A percentile compares a stretch with the other conserved stretches of the same genome.
These are phyloP conservation scores for Aspergillus tubingensis DNA, from an alignment of 2,329 filamentous ascomycete genomes.

Conservation along the genomic window DNA sequence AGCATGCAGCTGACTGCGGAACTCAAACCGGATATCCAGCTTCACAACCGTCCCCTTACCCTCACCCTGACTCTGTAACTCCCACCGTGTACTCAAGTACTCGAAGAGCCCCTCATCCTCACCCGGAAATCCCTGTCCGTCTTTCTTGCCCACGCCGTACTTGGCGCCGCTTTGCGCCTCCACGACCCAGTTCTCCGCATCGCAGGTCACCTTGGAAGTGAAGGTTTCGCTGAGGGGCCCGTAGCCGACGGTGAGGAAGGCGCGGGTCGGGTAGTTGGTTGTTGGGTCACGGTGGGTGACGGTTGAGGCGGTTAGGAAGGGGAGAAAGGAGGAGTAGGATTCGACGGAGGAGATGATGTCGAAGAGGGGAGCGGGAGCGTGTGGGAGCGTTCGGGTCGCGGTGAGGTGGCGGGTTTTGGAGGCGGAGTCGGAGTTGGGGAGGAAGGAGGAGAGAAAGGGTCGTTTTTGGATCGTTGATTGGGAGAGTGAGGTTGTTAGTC, in stretches of 20 bases:
- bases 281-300: slow-evolving; percentile 71
- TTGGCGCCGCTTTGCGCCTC: slow-evolving; percentile 64
- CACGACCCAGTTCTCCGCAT: slow-evolving; percentile 66
- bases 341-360: slow-evolving; percentile 84
- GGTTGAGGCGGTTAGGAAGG: slow-evolving; percentile 76
- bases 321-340: slow-evolving; percentile 83
- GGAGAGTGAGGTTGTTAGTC: neutral
- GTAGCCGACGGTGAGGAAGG: slow-evolving; percentile 82
- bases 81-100: slow-evolving; percentile 48
- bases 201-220: slow-evolving; percentile 75
- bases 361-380: slow-evolving; percentile 72
- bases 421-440: slow-evolving; percentile 15
- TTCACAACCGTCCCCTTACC: slow-evolving; percentile 67
- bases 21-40: slow-evolving; percentile 77
- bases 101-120: slow-evolving; percentile 53
- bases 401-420: slow-evolving; percentile 65
- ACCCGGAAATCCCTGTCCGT: slow-evolving; percentile 36
- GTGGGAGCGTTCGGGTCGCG: slow-evolving; percentile 75
- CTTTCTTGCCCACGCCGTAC: slow-evolving; percentile 59
- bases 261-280: slow-evolving; percentile 64
- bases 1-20: slow-evolving; percentile 85
- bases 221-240: slow-evolving; percentile 82
- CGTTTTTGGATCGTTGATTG: neutral
- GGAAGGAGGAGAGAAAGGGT: neutral
- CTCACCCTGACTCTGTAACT: slow-evolving; percentile 34